Evolutionary conservation across 164 flowering plant species (phyloP).

Genomic region (Piper longum): DNA sequence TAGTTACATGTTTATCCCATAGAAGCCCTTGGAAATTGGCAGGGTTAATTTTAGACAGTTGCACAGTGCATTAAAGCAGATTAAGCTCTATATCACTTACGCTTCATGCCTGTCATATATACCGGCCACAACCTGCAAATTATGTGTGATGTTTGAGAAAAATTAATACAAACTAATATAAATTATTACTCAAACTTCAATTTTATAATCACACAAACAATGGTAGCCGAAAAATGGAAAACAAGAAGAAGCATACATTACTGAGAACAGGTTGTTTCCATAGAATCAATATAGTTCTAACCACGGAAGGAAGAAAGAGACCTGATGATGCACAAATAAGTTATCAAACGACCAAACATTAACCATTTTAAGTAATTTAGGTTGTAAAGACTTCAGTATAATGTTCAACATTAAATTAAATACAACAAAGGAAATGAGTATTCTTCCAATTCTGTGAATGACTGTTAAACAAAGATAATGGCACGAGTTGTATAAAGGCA

Average conservation of each 20-base stretch:
- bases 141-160: not conserved
- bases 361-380: not conserved
- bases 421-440: too few species aligned
- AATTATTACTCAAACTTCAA: too few species aligned
- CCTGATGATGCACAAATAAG: slow-evolving; percentile 29
- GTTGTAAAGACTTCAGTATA: not conserved
- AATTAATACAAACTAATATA: not conserved
- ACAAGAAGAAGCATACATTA: slow-evolving; percentile 25
- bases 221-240: too few species aligned
- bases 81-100: not conserved
- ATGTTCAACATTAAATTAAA: too few species aligned
- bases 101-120: slow-evolving; percentile 12
- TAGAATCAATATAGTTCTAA: slow-evolving; percentile 82
- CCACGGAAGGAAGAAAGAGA: slow-evolving; percentile 92
- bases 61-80: not conserved
- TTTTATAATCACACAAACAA: too few species aligned
- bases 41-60: too few species aligned
- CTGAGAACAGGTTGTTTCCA: slow-evolving; percentile 56
- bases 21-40: too few species aligned
- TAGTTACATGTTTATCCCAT: too few species aligned
- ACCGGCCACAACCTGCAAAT: slow-evolving; percentile 17
- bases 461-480: too few species aligned
- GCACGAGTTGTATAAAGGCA: too few species aligned
- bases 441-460: too few species aligned
- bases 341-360: not conserved